These are phyloP conservation scores for Pleurotus tuber-regium DNA, from an alignment of 768 basidiomycete species.

Conservation along the genomic window DNA sequence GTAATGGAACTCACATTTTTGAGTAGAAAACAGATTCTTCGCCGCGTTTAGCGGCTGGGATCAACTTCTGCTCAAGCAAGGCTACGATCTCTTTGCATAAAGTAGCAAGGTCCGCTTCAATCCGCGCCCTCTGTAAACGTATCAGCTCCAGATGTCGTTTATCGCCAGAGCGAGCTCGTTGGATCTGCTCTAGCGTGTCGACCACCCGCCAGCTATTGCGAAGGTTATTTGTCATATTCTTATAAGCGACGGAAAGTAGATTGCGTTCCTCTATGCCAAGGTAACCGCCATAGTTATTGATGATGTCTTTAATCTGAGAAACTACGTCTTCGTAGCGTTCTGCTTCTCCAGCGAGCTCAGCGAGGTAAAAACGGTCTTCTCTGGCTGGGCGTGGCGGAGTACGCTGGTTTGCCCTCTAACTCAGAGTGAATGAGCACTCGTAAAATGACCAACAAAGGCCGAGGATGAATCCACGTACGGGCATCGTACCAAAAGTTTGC, in stretches of 20 bases:
- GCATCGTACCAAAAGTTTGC: slow-evolving; percentile 5
- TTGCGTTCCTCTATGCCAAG: slow-evolving; percentile 87
- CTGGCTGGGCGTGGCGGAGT: background rate
- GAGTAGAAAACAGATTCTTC: slow-evolving; percentile 99
- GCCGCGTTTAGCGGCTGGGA: slow-evolving; percentile 92
- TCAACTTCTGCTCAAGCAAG: slow-evolving; percentile 97
- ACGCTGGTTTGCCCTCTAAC: background rate
- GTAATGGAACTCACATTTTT: slow-evolving; percentile 81
- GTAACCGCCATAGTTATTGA: slow-evolving; percentile 61
- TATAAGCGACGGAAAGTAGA: slow-evolving; percentile 96
- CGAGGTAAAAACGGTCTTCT: slow-evolving; percentile 37
- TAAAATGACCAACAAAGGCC: background rate
- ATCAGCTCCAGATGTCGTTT: slow-evolving; percentile 96
- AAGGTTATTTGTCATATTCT: slow-evolving; percentile 98
- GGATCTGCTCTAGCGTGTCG: slow-evolving; percentile 98
- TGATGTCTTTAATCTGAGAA: slow-evolving; percentile 72
- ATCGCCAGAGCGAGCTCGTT: slow-evolving; percentile 92
- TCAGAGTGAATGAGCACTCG: no score
- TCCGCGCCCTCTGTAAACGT: slow-evolving; percentile 97
- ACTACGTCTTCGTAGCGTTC: slow-evolving; percentile 88
- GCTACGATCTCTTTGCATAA: slow-evolving; percentile 99
- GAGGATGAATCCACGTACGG: background rate
- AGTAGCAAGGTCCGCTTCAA: slow-evolving; percentile 93
- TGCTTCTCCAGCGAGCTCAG: slow-evolving; percentile 84
- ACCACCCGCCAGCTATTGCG: slow-evolving; percentile 98